Conservation (phyloP, 2,329 filamentous ascomycete genomes). For the Colletotrichum echinochloae region DNA sequence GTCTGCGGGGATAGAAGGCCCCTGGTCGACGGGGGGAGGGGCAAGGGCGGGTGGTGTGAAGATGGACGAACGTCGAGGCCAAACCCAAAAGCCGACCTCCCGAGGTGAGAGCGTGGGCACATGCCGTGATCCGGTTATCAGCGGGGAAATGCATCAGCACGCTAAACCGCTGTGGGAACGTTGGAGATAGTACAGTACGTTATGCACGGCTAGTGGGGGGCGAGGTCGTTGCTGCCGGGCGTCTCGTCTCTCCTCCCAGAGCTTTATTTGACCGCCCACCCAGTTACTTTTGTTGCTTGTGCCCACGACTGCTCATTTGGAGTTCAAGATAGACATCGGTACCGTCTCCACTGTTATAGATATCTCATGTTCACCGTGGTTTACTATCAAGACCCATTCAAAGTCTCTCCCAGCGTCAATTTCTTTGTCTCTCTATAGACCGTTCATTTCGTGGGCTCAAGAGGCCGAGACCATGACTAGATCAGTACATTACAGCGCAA, state of each 20-base stretch:
- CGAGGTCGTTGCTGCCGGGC: conserved; percentile 1
- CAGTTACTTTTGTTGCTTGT: neutral
- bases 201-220: neutral
- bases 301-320: neutral
- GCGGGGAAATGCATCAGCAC: neutral
- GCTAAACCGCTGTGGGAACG: conserved; percentile 21
- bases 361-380: neutral
- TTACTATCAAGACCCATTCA: neutral
- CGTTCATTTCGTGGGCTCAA: neutral
- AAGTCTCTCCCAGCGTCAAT: neutral
- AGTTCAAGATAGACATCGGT: neutral
- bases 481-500: neutral
- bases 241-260: neutral
- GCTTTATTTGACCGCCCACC: conserved; percentile 7
- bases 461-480: neutral
- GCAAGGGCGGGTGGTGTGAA: conserved; percentile 1
- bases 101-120: conserved; percentile 9
- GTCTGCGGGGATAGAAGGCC: conserved; percentile 5
- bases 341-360: too few species aligned
- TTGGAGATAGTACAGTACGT: conserved; percentile 11
- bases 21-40: conserved; percentile 5
- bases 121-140: conserved; percentile 24
- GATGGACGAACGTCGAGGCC: conserved; percentile 1
- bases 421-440: neutral
- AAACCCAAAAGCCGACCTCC: conserved; percentile 3